These are phyloP conservation scores for Leucocoprinus gongylophorus DNA, from an alignment of 1,284 basidiomycete genomes.

Conservation along the genomic window DNA sequence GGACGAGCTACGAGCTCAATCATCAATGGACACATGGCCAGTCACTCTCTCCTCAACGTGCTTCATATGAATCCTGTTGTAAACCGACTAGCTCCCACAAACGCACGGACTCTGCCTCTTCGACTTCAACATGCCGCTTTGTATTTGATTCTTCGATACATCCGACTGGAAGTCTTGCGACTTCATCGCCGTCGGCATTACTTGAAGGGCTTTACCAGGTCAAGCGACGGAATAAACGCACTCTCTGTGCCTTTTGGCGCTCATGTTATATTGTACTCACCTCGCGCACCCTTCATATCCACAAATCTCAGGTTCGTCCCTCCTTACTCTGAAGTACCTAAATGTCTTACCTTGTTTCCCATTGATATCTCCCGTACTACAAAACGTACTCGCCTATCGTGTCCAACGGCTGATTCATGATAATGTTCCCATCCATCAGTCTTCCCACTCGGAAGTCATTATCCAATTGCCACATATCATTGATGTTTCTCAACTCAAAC, in stretches of 20 bases:
- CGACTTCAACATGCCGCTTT: constrained; percentile 8
- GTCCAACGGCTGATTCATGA: not conserved
- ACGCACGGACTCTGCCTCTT: constrained; percentile 7
- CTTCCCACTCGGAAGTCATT: constrained; percentile 8
- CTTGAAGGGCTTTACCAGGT: constrained; percentile 12
- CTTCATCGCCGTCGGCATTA: constrained; percentile 1
- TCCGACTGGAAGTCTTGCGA: constrained; percentile 3
- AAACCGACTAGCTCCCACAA: constrained; percentile 3
- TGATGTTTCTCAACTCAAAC: constrained; percentile 14
- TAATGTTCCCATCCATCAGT: constrained; percentile 7
- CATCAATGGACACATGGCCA: constrained; percentile 1
- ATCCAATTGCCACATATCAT: constrained; percentile 10
- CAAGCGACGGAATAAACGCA: not conserved
- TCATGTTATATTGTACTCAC: constrained; percentile 8
- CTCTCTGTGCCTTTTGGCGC: constrained; percentile 8
- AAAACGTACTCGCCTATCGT: not conserved
- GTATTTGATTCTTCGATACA: constrained; percentile 11
- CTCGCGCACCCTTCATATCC: constrained; percentile 7
- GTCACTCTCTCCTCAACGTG: constrained; percentile 8
- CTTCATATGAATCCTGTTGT: constrained; percentile 6
- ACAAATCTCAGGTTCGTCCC: constrained; percentile 8
- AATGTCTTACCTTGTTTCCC: constrained; percentile 1
- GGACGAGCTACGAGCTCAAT: constrained; percentile 11
- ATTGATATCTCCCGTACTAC: not conserved
- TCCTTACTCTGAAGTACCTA: not conserved